These are phyloP conservation scores for Naganishia randhawae DNA, from an alignment of 768 basidiomycete genomes.

Conservation along the genomic window DNA sequence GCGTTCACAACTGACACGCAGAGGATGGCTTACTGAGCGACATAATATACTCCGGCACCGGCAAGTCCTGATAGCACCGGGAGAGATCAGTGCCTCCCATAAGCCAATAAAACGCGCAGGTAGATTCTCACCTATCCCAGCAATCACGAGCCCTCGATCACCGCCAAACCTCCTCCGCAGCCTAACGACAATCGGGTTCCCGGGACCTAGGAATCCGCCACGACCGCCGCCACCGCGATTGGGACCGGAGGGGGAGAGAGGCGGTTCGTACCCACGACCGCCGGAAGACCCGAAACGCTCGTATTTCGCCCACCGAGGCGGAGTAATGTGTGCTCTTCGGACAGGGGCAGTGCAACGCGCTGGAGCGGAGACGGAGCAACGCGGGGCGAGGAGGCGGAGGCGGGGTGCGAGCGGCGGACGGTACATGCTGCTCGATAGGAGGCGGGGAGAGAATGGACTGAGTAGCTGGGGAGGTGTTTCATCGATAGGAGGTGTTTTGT, in stretches of 20 bases:
- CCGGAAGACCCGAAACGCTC: slow-evolving; percentile 35
- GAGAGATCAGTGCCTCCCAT: no score
- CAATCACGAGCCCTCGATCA: slow-evolving; percentile 43
- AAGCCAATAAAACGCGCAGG: background rate
- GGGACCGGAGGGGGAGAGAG: background rate
- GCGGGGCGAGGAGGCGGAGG: background rate
- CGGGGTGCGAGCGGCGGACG: no score
- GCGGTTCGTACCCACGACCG: no score
- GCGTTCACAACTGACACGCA: background rate
- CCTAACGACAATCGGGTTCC: slow-evolving; percentile 29
- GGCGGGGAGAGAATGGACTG: no score
- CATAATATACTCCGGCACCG: slow-evolving; percentile 44
- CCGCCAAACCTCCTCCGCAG: slow-evolving; percentile 41
- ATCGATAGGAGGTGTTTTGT: background rate
- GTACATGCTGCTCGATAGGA: no score
- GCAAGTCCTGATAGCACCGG: slow-evolving; percentile 32
- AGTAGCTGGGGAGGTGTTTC: background rate
- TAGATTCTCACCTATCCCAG: slow-evolving; percentile 28
- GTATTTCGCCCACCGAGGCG: slow-evolving; percentile 31
- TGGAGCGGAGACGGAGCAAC: background rate
- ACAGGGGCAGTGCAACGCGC: background rate
- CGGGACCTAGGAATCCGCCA: slow-evolving; percentile 7
- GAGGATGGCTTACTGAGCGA: slow-evolving; percentile 40
- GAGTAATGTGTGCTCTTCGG: slow-evolving; percentile 19
- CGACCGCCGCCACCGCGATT: slow-evolving; percentile 9